These are phyloP conservation scores for Sugiyamaella novakii DNA, from an alignment of 1,139 yeast species.

Conservation along the genomic window DNA sequence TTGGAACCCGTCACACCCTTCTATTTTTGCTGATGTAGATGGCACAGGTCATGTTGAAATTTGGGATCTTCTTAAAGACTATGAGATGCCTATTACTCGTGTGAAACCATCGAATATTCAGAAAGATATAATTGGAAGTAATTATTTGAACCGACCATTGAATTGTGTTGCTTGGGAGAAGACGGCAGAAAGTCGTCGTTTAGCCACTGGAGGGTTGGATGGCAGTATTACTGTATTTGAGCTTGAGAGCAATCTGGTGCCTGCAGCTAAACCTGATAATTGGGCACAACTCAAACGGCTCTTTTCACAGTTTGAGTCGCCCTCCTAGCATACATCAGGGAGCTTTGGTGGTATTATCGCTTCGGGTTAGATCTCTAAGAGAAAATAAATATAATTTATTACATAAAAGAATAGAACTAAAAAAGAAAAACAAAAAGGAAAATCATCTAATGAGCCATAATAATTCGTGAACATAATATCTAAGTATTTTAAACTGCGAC, in stretches of 20 bases:
- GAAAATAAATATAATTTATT: constrained; percentile 1
- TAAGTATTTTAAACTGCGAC: background rate
- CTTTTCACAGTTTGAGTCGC: constrained; percentile 20
- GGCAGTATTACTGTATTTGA: constrained; percentile 41
- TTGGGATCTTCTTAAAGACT: constrained; percentile 54
- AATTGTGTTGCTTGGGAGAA: constrained; percentile 40
- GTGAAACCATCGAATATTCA: constrained; percentile 28
- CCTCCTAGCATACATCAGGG: no score
- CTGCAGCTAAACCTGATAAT: constrained; percentile 28
- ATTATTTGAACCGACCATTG: constrained; percentile 31
- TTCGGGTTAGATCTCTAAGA: no score
- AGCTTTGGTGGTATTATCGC: no score
- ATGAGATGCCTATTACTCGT: constrained; percentile 47
- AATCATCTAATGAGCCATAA: no score
- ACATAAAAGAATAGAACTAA: constrained; percentile 1
- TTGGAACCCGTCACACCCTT: constrained; percentile 48
- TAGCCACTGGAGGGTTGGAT: constrained; percentile 45
- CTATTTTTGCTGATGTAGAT: constrained; percentile 55
- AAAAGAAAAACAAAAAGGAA: background rate
- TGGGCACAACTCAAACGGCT: constrained; percentile 28
- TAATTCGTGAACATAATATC: constrained; percentile 1
- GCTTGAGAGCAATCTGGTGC: constrained; percentile 30
- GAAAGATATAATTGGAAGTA: constrained; percentile 7
- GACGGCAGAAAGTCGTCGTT: constrained; percentile 22
- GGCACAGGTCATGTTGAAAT: constrained; percentile 52